Evolutionary conservation across 1,284 basidiomycete genomes (phyloP).

Genomic region (Cutaneotrichosporon cavernicola): DNA sequence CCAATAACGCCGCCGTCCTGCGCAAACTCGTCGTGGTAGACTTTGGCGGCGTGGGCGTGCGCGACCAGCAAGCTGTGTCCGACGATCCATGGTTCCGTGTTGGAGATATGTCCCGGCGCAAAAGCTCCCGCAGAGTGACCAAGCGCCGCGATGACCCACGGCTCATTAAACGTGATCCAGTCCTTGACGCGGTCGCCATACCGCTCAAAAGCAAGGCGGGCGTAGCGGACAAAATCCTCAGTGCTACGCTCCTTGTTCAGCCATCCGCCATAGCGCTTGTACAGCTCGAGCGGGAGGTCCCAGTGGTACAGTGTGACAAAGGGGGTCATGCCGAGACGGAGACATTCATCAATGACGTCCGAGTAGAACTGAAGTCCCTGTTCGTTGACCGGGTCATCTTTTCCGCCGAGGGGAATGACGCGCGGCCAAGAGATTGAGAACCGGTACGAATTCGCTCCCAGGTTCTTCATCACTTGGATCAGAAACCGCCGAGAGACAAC

Average conservation of each 20-base stretch:
- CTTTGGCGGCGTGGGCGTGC: conserved; percentile 65
- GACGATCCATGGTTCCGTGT: conserved; percentile 71
- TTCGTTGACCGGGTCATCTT: conserved; percentile 67
- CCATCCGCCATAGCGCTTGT: conserved; percentile 69
- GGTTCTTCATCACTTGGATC: conserved; percentile 57
- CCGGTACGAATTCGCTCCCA: conserved; percentile 62
- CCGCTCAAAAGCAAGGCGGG: conserved; percentile 67
- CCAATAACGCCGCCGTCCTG: conserved; percentile 60
- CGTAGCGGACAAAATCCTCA: conserved; percentile 65
- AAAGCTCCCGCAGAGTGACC: conserved; percentile 55
- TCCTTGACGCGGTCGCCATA: conserved; percentile 73
- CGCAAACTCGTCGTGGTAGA: conserved; percentile 63
- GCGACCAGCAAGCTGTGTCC: conserved; percentile 68
- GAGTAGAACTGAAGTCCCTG: conserved; percentile 59
- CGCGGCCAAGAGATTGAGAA: conserved; percentile 75
- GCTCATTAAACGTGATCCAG: conserved; percentile 68
- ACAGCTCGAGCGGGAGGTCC: conserved; percentile 69
- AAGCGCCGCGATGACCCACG: conserved; percentile 68
- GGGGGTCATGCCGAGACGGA: conserved; percentile 61
- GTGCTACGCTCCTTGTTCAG: conserved; percentile 62
- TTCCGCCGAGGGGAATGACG: conserved; percentile 64
- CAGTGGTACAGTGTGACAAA: conserved; percentile 75
- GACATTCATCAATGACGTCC: conserved; percentile 30
- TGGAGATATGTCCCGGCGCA: conserved; percentile 57
- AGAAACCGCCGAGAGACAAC: conserved; percentile 13